Base-by-base conservation (phyloP, 2,329 filamentous ascomycete species). In the Thelonectria rubi region DNA sequence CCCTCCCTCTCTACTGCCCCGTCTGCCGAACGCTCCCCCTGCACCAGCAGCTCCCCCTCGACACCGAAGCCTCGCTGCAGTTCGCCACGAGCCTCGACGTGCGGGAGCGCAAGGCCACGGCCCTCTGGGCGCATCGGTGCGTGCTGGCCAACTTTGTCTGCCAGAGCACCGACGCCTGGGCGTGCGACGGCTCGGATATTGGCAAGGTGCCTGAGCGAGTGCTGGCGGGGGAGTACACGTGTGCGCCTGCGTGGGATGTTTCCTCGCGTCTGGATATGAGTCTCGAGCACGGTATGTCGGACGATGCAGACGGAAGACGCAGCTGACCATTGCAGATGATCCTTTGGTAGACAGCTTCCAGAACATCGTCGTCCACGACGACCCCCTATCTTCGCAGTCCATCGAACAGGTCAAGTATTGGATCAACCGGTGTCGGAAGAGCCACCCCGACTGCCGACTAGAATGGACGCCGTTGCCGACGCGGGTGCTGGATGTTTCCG, bases 401-500 rank as follows among this genome's bases (percentile, higher is more conserved):
- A 40, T 55, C n/a, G 53, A 43, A n/a, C 53, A 55, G 18, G 32
- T 55, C 3, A 48, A 55, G 34, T 39, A 40, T 32, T 55, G 53
- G 53, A 55, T 48, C 20, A 34, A 34, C 37, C 48, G 15, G 12
- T 55, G 53, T n/a, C 53, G 46, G 6, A 55, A 21, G 12, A 49
- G 20, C 3, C 53, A 55, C 21, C 15, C 45, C 3, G 53, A 55
- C 15, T 55, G 53, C 21, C 43, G 53, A 8, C 21, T 48, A 3
- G 53, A 55, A 40, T 55, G 53, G 53, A 55, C 53, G 3, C 53
- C 53, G 14, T 21, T 55, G 6, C 53, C 53, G 24, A 48, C 53
- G 2, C 20, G 53, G 20, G 45, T 55, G 4, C 45, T 55, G 8
- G 53, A 55, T 11, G 53, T 55, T 2, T 55, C 53, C 10, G 53